Conservation (phyloP, 1,139 yeast genomes). For the Lodderomyces margitis region DNA sequence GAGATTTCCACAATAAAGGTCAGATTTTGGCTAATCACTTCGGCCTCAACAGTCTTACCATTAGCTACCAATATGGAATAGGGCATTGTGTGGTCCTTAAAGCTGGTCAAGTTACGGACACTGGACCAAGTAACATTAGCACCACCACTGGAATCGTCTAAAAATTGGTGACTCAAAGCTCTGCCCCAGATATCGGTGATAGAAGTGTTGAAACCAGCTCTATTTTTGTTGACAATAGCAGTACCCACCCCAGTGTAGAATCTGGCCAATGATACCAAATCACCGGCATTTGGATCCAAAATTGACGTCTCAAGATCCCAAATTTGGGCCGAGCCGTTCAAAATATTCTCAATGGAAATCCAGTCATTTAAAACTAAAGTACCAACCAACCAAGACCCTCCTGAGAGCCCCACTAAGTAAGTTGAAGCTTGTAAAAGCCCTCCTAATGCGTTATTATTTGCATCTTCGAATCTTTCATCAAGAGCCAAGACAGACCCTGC, state of each 20-base stretch:
- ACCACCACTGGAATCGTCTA: slow-evolving; percentile 25
- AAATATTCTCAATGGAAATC: slow-evolving; percentile 33
- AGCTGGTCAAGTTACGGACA: slow-evolving; percentile 26
- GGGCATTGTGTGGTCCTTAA: slow-evolving; percentile 35
- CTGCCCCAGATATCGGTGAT: slow-evolving; percentile 49
- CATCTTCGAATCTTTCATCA: slow-evolving; percentile 29
- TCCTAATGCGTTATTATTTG: slow-evolving; percentile 32
- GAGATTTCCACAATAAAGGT: slow-evolving; percentile 37
- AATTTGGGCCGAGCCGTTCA: slow-evolving; percentile 24
- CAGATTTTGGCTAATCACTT: slow-evolving; percentile 34
- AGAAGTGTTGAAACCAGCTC: slow-evolving; percentile 37
- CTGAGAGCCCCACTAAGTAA: slow-evolving; percentile 42
- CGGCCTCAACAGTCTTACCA: slow-evolving; percentile 34
- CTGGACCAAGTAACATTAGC: slow-evolving; percentile 39
- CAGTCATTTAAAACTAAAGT: slow-evolving; percentile 37
- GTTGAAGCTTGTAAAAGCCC: slow-evolving; percentile 40
- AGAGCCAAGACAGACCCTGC: slow-evolving; percentile 41
- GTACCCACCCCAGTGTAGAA: slow-evolving; percentile 31
- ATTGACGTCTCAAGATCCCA: slow-evolving; percentile 43
- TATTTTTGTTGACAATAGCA: slow-evolving; percentile 30
- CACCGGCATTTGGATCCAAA: slow-evolving; percentile 39
- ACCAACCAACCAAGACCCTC: slow-evolving; percentile 46
- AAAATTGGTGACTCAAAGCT: slow-evolving; percentile 39
- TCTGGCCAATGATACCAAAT: slow-evolving; percentile 17
- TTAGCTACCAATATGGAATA: slow-evolving; percentile 40